Percentiles rank a stretch among this genome's conserved stretches.
These are phyloP conservation scores for Fusarium anthophilum DNA, from an alignment of 2,329 filamentous ascomycete species.

Conservation along the genomic window DNA sequence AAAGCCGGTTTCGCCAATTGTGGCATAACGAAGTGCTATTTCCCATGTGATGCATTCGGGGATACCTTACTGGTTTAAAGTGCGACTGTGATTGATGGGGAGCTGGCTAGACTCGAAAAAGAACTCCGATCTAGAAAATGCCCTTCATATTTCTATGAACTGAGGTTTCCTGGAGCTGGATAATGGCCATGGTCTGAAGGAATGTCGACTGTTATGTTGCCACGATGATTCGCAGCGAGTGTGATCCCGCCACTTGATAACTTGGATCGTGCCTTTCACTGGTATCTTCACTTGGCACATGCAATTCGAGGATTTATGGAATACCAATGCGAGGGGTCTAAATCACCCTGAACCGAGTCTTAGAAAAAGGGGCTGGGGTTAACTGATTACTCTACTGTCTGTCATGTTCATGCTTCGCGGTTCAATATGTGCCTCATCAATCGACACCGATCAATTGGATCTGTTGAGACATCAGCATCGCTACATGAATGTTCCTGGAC, in stretches of 20 bases:
- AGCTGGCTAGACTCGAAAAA: background rate
- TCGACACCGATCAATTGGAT: background rate
- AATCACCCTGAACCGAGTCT: background rate
- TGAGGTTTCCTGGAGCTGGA: background rate
- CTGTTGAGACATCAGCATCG: background rate
- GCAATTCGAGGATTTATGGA: background rate
- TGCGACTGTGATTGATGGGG: background rate
- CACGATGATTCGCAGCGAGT: background rate
- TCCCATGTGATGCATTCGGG: constrained; percentile 15
- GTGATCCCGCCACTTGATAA: background rate
- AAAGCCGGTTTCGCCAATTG: constrained; percentile 35
- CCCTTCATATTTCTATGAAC: background rate
- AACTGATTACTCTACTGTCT: background rate
- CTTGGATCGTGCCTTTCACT: background rate
- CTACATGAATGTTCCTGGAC: background rate
- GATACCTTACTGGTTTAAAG: background rate
- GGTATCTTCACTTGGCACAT: too few relatives aligned
- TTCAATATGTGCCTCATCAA: background rate
- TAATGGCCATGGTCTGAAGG: background rate
- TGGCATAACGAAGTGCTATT: constrained; percentile 22
- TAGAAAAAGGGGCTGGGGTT: background rate
- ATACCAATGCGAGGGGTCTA: background rate
- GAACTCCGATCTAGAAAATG: background rate
- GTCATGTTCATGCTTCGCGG: background rate
- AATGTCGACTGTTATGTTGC: background rate